Base-by-base conservation (phyloP, 2,329 filamentous ascomycete species). In the Ceratocystis papillata region DNA sequence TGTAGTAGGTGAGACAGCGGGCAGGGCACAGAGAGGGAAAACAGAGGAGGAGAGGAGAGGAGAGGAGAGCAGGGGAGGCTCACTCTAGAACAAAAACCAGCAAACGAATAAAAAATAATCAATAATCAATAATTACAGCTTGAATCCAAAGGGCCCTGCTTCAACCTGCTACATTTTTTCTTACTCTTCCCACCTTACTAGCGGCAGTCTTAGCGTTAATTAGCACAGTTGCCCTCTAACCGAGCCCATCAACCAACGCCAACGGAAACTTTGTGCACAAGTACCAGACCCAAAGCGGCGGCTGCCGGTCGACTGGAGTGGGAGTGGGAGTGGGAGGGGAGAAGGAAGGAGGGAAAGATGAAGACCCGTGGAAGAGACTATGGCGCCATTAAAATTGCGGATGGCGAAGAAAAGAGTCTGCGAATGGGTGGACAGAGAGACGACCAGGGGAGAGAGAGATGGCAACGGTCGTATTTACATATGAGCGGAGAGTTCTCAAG, bases 211-310 rank as follows among this genome's bases (percentile, higher is more conserved):
- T 37, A 12, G 33, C 33, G 33, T 37, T 10, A 3, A 10, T 37
- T 37, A 37, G 33, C 33, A 3, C 33, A 10, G 33, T 12, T 41
- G 53, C 28, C 53, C n/a, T 30, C 53, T 33, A 30, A 6, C 28
- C 25, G 25, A 59, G 46, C 22, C 46, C 46, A 50, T 50, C 28
- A 59, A 33, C 53, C 28, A 33, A 30, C 60, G 37, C 20, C 60
- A 45, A 62, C 37, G 25, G 10, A 48, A 45, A 62, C 60, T 59
- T 62, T 62, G 60, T 62, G 44, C 44, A 62, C 60, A 45, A 45
- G 60, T 62, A 62, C 37, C n/a, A 44, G 30, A 20, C 60, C 60
- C 17, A 62, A 59, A 33, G 17, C 28, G 28, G 53, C 17, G 53
- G 53, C 53, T 59, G 53, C 33, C 33, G 33, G 33, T 1, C 33